Evolutionary conservation across 345 rosid genomes (phyloP).

Genomic region (Viola odorata): DNA sequence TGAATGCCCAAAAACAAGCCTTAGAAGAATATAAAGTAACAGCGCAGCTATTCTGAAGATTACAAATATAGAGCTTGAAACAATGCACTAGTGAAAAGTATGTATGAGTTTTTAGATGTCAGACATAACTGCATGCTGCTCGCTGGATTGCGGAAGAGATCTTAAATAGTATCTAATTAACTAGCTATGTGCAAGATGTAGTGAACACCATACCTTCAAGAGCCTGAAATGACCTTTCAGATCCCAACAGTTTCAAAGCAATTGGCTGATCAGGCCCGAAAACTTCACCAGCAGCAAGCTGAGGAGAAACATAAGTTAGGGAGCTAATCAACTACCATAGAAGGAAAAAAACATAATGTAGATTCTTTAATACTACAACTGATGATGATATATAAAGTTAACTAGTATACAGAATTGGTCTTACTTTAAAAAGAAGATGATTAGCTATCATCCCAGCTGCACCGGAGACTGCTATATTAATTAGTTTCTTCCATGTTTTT

Average conservation of each 20-base stretch:
- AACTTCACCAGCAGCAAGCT: constrained; percentile 96
- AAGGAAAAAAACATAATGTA: neutral
- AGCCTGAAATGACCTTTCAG: constrained; percentile 87
- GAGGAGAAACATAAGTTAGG: constrained; percentile 17
- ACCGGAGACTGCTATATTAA: constrained; percentile 81
- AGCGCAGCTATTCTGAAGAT: neutral
- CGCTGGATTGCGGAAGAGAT: neutral
- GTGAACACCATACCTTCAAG: constrained; percentile 62
- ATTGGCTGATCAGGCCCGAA: constrained; percentile 90
- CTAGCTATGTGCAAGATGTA: neutral
- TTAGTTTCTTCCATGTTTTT: constrained; percentile 78
- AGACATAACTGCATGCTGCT: neutral
- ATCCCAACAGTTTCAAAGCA: constrained; percentile 84
- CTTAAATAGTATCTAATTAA: neutral
- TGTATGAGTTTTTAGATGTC: too few species aligned
- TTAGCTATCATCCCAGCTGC: constrained; percentile 98
- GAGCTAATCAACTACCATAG: neutral
- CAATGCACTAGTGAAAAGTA: too few species aligned
- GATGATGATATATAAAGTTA: neutral
- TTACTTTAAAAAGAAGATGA: constrained; percentile 94
- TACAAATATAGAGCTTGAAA: too few species aligned
- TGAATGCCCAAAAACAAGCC: constrained; percentile 18
- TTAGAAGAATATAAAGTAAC: constrained; percentile 6
- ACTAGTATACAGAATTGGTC: neutral
- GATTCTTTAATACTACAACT: neutral